Base-by-base conservation (phyloP, 345 rosid species). In the Heritiera littoralis region DNA sequence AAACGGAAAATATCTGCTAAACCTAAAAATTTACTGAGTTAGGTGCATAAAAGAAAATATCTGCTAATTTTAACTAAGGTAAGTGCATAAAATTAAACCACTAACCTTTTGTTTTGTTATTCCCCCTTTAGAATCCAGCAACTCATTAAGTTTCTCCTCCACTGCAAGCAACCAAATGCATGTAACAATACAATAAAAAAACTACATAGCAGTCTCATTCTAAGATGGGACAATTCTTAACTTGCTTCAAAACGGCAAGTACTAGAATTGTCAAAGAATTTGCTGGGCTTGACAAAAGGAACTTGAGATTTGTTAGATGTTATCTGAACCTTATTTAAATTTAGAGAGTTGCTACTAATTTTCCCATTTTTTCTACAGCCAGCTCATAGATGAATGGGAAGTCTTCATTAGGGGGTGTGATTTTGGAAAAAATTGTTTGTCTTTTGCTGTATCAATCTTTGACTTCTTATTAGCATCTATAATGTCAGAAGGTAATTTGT, bases 81-180 rank as follows among this genome's bases (percentile, higher is more conserved):
- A 18, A 59, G 80, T 63, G 66, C 74, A 80, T 23, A n/a, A 45
- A 30, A 56, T 49, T 59, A 56, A 65, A 81, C 63, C 46, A 72
- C 46, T 4, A 66, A 65, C 79, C 98, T 86, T 89, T 96, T 75
- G 93, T 87, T 85, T 92, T 94, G 89, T 92, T 58, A 96, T 90
- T 66, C 99, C 99, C 81, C 99, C 98, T 64, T 85, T 94, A 75
- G 74, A 86, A 88, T 94, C 99, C 88, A 96, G 91, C 88, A 96
- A 82, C 80, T 96, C 99, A 79, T 94, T 96, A 58, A 96, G 89
- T 86, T 94, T 96, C 88, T 88, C 99, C 80, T 94, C 93, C 84
- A 96, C 99, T 96, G 95, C 85, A 84, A 80, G 77, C 17, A 80
- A 43, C 65, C 60, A 58, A 76, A 14, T 56, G 54, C 43, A 72